Conservation (phyloP, 192 early-diverging fungal genomes). For the Powellomyces hirtus region DNA sequence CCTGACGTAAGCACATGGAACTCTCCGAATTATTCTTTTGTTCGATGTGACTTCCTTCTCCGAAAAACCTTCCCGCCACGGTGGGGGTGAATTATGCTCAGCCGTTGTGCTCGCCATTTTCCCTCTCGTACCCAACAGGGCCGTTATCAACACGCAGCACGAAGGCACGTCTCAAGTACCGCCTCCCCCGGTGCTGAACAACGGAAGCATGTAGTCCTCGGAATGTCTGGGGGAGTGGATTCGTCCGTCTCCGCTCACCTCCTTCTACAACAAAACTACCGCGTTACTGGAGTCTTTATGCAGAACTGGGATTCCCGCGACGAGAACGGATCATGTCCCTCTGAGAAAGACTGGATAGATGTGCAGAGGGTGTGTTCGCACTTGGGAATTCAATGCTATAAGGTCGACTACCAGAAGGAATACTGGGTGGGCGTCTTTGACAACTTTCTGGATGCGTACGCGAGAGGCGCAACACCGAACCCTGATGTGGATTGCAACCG, state of each 20-base stretch:
- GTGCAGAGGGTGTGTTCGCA: conserved; percentile 68
- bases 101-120: no score
- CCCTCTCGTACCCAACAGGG: no score
- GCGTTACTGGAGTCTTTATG: conserved; percentile 86
- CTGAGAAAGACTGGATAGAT: conserved; percentile 73
- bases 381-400: conserved; percentile 65
- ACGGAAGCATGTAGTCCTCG: conserved; percentile 59
- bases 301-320: conserved; percentile 91
- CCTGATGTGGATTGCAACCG: conserved; percentile 90
- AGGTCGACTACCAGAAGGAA: conserved; percentile 78
- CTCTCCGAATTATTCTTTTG: no score
- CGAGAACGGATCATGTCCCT: conserved; percentile 71
- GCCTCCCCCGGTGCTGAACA: neutral
- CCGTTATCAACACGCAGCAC: no score
- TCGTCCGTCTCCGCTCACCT: conserved; percentile 82
- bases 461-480: conserved; percentile 77
- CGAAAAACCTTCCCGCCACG: no score
- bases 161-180: no score
- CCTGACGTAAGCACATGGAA: no score
- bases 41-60: no score
- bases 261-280: conserved; percentile 56
- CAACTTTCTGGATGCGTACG: conserved; percentile 62
- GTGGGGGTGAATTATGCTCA: no score
- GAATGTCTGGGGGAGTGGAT: conserved; percentile 95
- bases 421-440: conserved; percentile 93